phyloP scores from a whole-genome alignment of 1,284 basidiomycete genomes.

The Taiwanofungus camphoratus region DNA sequence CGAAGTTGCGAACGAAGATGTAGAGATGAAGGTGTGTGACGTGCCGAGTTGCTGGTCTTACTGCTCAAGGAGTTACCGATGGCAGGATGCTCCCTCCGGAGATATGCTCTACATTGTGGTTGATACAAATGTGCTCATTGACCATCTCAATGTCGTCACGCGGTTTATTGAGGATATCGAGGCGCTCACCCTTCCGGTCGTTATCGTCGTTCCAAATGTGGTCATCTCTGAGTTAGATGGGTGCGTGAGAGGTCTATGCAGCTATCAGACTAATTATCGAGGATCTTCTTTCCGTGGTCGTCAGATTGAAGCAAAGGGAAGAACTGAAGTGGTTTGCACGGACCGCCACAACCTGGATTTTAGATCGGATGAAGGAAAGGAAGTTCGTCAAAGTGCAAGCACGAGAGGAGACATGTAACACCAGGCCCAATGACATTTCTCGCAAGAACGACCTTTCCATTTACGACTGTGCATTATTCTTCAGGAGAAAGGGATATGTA shows the following conservation, averaged over 20 bases:
- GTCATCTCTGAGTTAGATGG: conserved; percentile 71
- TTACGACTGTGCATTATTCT: conserved; percentile 66
- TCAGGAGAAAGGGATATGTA: conserved; percentile 28
- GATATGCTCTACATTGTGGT: conserved; percentile 45
- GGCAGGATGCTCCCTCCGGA: conserved; percentile 18
- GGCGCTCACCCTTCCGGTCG: conserved; percentile 38
- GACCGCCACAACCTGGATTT: conserved; percentile 64
- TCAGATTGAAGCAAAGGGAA: conserved; percentile 59
- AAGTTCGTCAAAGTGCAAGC: conserved; percentile 59
- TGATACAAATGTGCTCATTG: conserved; percentile 70
- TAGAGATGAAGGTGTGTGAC: conserved; percentile 54
- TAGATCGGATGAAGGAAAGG: conserved; percentile 56
- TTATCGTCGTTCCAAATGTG: conserved; percentile 61
- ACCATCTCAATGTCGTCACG: conserved; percentile 55
- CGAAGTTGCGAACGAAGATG: conserved; percentile 51
- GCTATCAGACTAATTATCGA: background rate
- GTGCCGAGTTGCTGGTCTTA: background rate
- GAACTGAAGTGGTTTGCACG: conserved; percentile 61
- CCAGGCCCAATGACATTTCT: conserved; percentile 10
- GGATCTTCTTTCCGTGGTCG: conserved; percentile 3
- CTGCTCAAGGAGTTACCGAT: too few relatives aligned
- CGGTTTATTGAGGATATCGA: conserved; percentile 61
- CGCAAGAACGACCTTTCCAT: conserved; percentile 58
- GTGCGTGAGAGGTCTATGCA: conserved; percentile 32
- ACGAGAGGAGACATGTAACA: conserved; percentile 38